phyloP scores from a whole-genome alignment of 331 rosid genomes.

The Spiraea crenata region DNA sequence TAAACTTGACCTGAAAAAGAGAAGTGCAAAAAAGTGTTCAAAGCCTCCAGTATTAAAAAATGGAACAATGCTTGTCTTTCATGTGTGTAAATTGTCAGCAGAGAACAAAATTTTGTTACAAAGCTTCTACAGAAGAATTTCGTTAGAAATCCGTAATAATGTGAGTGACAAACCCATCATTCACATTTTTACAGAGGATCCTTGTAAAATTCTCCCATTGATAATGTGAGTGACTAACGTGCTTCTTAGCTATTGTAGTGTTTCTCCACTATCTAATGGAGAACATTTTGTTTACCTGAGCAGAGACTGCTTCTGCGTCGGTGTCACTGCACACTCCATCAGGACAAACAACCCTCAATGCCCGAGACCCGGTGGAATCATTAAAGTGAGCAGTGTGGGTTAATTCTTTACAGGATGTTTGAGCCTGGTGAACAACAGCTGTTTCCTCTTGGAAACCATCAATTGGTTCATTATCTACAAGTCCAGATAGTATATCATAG shows the following conservation, averaged over 20 bases:
- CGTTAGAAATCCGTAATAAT: neutral
- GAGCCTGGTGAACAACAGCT: neutral
- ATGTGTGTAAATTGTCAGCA: neutral
- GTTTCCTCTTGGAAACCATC: slow-evolving; percentile 6
- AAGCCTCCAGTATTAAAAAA: neutral
- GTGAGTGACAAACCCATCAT: neutral
- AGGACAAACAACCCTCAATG: slow-evolving; percentile 20
- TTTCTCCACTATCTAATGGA: slow-evolving; percentile 6
- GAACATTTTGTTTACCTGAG: slow-evolving; percentile 34
- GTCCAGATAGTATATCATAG: neutral
- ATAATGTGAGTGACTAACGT: no score
- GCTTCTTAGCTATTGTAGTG: slow-evolving; percentile 14
- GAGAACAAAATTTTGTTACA: neutral
- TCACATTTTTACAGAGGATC: neutral
- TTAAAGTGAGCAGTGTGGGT: slow-evolving; percentile 17
- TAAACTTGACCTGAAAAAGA: neutral
- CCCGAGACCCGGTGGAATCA: neutral
- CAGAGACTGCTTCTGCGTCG: slow-evolving; percentile 27
- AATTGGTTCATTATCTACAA: slow-evolving; percentile 18
- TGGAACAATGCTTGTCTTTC: neutral
- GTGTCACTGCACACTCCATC: slow-evolving; percentile 29
- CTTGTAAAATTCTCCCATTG: neutral
- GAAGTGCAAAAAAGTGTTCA: neutral
- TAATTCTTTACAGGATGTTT: neutral
- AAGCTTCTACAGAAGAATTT: neutral